These are phyloP conservation scores for Chlorella ohadii DNA, from an alignment of 139 green algal genomes.

Conservation along the genomic window DNA sequence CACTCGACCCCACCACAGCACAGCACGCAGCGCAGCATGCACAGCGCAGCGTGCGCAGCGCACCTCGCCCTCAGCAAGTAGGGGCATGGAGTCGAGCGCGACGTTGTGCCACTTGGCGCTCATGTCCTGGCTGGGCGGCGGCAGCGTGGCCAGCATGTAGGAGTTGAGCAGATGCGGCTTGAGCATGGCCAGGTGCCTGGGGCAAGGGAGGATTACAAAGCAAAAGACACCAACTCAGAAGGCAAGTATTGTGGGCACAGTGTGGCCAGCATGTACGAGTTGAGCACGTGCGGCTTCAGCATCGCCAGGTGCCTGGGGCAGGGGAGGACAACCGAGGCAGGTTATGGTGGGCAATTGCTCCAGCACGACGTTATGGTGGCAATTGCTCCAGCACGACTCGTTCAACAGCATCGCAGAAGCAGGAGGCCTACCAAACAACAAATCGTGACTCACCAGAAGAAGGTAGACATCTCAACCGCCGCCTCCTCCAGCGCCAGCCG, in stretches of 20 bases:
- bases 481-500: no score
- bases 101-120: background rate
- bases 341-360: no score
- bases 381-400: no score
- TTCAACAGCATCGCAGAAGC: no score
- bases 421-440: no score
- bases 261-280: background rate
- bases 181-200: background rate
- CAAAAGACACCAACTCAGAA: no score
- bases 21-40: background rate
- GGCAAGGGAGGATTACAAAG: no score
- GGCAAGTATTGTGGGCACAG: background rate
- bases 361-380: no score
- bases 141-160: background rate
- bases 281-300: background rate
- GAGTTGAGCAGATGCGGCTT: background rate
- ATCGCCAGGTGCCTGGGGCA: background rate
- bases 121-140: background rate
- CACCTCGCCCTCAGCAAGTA: background rate
- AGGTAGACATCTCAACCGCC: no score
- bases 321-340: no score
- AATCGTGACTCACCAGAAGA: no score
- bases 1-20: no score
- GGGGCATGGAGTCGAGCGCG: background rate
- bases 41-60: background rate